A percentile compares a stretch with the other conserved stretches of the same genome.
Evolutionary conservation across 1,284 basidiomycete genomes (phyloP).

Genomic region (Caloboletus firmus): DNA sequence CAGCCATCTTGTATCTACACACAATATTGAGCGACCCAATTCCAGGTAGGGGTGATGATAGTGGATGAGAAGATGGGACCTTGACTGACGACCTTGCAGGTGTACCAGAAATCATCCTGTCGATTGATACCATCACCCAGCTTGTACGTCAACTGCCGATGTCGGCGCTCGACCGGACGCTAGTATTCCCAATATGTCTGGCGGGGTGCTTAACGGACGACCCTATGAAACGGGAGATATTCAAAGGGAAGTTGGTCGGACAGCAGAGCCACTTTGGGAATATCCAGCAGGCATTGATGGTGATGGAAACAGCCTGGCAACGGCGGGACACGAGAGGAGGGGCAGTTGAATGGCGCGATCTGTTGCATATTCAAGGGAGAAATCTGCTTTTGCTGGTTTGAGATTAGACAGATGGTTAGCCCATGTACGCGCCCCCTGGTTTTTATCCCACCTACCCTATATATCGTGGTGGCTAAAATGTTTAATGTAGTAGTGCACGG

Average conservation of each 20-base stretch:
- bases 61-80: background rate
- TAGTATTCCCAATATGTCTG: conserved; percentile 71
- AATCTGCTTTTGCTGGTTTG: conserved; percentile 33
- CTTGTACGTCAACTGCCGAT: conserved; percentile 53
- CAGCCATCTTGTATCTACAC: conserved; percentile 67
- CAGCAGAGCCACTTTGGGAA: conserved; percentile 64
- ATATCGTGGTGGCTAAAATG: conserved; percentile 11
- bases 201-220: conserved; percentile 71
- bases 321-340: conserved; percentile 54
- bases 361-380: conserved; percentile 38
- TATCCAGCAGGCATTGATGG: conserved; percentile 54
- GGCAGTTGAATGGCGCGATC: conserved; percentile 63
- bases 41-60: conserved; percentile 49
- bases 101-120: conserved; percentile 67
- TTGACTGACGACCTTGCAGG: conserved; percentile 42
- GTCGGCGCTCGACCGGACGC: conserved; percentile 60
- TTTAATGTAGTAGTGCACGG: conserved; percentile 18
- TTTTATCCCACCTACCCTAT: conserved; percentile 28
- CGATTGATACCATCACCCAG: conserved; percentile 54
- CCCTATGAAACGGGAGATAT: conserved; percentile 55
- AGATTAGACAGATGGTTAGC: conserved; percentile 11
- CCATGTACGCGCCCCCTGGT: background rate
- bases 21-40: conserved; percentile 67
- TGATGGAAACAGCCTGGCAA: conserved; percentile 69
- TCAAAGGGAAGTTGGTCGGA: conserved; percentile 55